phyloP scores from a whole-genome alignment of 1,139 yeast species.

The Candida sanyaensis region DNA sequence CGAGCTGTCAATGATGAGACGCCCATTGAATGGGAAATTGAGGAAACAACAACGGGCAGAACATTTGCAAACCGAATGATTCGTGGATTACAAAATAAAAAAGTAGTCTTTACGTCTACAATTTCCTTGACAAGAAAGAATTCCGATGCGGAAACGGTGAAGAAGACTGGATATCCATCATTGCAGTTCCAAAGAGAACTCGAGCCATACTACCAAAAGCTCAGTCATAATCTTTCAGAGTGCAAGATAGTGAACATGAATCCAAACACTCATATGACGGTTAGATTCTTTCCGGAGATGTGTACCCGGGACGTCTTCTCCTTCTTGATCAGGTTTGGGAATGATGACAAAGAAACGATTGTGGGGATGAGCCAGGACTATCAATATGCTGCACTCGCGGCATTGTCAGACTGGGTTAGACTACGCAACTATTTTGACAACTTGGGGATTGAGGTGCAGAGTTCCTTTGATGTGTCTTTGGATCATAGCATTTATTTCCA shows the following conservation, averaged over 20 bases:
- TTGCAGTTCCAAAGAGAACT: conserved; percentile 37
- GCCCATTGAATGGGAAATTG: conserved; percentile 35
- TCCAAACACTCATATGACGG: conserved; percentile 5
- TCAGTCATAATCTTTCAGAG: not conserved
- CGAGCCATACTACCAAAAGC: conserved; percentile 24
- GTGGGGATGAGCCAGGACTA: conserved; percentile 20
- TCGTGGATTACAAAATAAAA: conserved; percentile 55
- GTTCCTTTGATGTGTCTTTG: conserved; percentile 36
- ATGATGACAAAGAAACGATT: conserved; percentile 16
- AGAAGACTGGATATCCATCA: conserved; percentile 20
- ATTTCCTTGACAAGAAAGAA: conserved; percentile 49
- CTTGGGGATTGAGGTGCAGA: not conserved
- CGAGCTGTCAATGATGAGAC: conserved; percentile 23
- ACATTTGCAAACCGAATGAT: conserved; percentile 61
- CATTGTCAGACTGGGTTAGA: conserved; percentile 50
- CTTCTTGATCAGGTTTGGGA: conserved; percentile 45
- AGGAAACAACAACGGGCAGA: conserved; percentile 50
- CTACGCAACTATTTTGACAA: conserved; percentile 4
- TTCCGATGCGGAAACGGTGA: conserved; percentile 20
- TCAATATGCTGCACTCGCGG: conserved; percentile 61
- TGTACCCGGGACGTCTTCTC: conserved; percentile 27
- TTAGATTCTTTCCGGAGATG: conserved; percentile 5
- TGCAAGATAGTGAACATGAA: conserved; percentile 2
- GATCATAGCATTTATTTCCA: conserved; percentile 47
- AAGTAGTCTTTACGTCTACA: conserved; percentile 52